Evolutionary conservation across 305 asterid genomes (phyloP).

Genomic region (Fraxinus dipetala): DNA sequence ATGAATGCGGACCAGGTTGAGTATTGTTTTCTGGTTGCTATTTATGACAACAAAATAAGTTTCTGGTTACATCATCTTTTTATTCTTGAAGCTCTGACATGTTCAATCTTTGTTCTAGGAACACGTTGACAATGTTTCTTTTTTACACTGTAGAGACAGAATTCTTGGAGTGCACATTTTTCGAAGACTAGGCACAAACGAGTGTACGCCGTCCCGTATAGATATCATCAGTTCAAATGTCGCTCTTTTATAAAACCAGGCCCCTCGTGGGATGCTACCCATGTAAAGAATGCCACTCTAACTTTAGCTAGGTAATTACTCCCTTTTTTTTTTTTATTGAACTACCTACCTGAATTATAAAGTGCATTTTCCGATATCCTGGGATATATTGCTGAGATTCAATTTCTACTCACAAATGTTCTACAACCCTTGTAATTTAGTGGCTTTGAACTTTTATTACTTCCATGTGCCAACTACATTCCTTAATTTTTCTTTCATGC

Average conservation of each 20-base stretch:
- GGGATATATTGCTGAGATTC: neutral
- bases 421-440: neutral
- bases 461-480: conserved; percentile 7
- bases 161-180: conserved; percentile 47
- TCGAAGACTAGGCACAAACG: conserved; percentile 43
- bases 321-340: neutral
- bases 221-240: conserved; percentile 51
- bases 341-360: neutral
- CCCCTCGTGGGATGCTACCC: conserved; percentile 40
- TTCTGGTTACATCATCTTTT: neutral
- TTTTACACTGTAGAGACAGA: conserved; percentile 44
- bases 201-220: conserved; percentile 36
- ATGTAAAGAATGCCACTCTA: conserved; percentile 51
- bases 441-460: neutral
- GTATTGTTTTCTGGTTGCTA: neutral
- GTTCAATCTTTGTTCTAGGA: conserved; percentile 19
- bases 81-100: conserved; percentile 1
- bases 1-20: neutral
- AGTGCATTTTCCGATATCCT: neutral
- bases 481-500: neutral
- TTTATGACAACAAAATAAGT: neutral
- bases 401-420: neutral
- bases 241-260: conserved; percentile 51
- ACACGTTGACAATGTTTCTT: conserved; percentile 21
- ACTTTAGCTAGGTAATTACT: conserved; percentile 53